Percentiles rank a stretch among this genome's conserved stretches.
phyloP scores from a whole-genome alignment of 805 yeast species.

The Kregervanrija fluxuum region DNA sequence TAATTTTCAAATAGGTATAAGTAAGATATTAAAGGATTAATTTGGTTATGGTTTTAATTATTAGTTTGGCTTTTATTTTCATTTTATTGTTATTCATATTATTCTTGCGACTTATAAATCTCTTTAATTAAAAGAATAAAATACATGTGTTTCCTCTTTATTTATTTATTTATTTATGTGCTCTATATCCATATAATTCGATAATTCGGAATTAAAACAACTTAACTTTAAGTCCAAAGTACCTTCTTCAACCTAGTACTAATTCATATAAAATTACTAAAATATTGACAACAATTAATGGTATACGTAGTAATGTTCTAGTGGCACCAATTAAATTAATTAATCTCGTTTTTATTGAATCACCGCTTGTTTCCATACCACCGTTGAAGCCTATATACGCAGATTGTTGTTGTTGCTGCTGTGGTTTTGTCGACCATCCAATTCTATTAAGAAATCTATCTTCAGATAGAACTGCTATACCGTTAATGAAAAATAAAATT shows the following conservation, averaged over 20 bases:
- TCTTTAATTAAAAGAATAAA: no score
- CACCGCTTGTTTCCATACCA: conserved; percentile 10
- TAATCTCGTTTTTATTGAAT: conserved; percentile 38
- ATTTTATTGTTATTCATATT: no score
- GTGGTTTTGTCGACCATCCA: conserved; percentile 36
- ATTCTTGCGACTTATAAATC: no score
- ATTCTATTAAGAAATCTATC: conserved; percentile 46
- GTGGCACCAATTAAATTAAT: conserved; percentile 52
- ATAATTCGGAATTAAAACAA: neutral
- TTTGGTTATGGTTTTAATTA: no score
- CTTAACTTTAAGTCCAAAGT: neutral
- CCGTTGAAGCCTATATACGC: conserved; percentile 5
- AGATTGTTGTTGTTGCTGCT: conserved; percentile 18
- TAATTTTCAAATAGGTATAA: no score
- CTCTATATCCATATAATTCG: neutral
- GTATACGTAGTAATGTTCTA: conserved; percentile 49
- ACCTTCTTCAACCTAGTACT: conserved; percentile 35
- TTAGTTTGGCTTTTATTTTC: no score
- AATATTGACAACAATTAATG: conserved; percentile 45
- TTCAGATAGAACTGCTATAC: conserved; percentile 53
- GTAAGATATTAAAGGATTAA: no score
- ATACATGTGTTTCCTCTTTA: no score
- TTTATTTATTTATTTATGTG: no score
- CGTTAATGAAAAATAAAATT: conserved; percentile 44
- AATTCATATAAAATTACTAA: conserved; percentile 46